Percentiles rank a stretch among this genome's conserved stretches.
Evolutionary conservation across 1,284 basidiomycete species (phyloP).

Genomic region (Sanghuangporus sanghuang): DNA sequence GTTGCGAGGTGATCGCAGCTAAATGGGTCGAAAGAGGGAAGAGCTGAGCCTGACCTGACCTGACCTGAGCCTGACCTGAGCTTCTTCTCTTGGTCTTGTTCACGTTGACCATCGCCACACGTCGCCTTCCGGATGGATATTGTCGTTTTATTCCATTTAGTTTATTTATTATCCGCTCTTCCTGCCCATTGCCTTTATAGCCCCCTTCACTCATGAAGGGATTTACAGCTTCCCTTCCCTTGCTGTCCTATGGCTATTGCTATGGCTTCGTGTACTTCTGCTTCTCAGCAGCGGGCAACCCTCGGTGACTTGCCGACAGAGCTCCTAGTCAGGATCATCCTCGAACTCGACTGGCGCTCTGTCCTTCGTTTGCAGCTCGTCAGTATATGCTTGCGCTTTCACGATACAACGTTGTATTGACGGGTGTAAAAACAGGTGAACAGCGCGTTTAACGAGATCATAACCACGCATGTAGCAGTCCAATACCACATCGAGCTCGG

Average conservation of each 20-base stretch:
- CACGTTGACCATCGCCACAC: background rate
- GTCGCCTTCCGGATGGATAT: background rate
- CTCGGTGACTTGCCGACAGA: constrained; percentile 25
- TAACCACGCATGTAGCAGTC: constrained; percentile 33
- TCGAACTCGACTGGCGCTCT: constrained; percentile 26
- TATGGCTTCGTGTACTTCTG: background rate
- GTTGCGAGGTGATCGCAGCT: too few species aligned
- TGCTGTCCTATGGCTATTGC: background rate
- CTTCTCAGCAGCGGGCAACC: constrained; percentile 15
- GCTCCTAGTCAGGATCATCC: constrained; percentile 25
- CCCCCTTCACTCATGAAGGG: background rate
- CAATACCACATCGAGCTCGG: constrained; percentile 53
- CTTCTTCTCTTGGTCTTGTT: background rate
- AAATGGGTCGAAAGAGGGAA: background rate
- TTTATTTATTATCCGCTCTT: background rate
- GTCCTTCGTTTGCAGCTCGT: constrained; percentile 39
- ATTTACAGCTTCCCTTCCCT: background rate
- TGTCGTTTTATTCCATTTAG: background rate
- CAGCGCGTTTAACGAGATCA: constrained; percentile 32
- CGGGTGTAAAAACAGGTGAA: constrained; percentile 39
- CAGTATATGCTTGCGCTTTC: constrained; percentile 13
- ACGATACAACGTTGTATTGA: background rate
- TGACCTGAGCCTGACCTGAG: too few species aligned
- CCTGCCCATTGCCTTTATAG: background rate
- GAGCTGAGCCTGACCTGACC: background rate